Base-by-base conservation (phyloP, 2,329 filamentous ascomycete species). In the Fusarium sororula region DNA sequence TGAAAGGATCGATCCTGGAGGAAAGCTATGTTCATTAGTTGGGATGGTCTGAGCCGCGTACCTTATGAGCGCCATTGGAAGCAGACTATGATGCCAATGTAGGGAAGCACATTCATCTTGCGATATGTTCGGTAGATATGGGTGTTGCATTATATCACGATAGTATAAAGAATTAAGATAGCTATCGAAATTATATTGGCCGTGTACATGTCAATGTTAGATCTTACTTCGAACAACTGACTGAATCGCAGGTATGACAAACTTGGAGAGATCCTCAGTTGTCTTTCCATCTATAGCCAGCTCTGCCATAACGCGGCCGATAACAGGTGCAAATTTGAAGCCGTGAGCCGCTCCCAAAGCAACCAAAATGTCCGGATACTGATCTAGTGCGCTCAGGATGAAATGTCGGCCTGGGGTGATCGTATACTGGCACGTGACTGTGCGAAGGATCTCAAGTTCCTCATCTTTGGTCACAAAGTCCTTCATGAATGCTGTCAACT, bases 271-370 rank as follows among this genome's bases (percentile, higher is more conserved):
- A 14, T 63, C 42, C 18, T 63, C 53, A 4, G 28, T 63, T 32
- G 60, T 63, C 22, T 24, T 48, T 7, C 60, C 60, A 63, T 59
- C 53, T 37, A 58, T 59, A 48, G 60, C 60, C n/a, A 63, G 15
- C 6, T 63, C 53, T 0, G 60, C 60, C 60, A 63, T 63, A 1
- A 63, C 60, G 3, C 60, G 60, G 0, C 60, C 60, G 1, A 63
- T 63, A 18, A 59, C 60, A 15, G 60, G 60, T 20, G 60, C 60
- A 5, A 63, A 63, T 17, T 63, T 63, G 13, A 63, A 63, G 22
- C 38, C 60, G 7, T 63, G 53, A 32, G 41, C 60, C 1, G 53
- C 54, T 7, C 60, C 53, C 15, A 63, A 32, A 2, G 60, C 37
- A 28, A 63, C 35, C 1, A 63, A 3, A 30, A 63, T 37, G 2